A percentile compares a stretch with the other conserved stretches of the same genome.
Conservation (phyloP, 1,284 basidiomycete genomes). For the Hymenochaete sp. region DNA sequence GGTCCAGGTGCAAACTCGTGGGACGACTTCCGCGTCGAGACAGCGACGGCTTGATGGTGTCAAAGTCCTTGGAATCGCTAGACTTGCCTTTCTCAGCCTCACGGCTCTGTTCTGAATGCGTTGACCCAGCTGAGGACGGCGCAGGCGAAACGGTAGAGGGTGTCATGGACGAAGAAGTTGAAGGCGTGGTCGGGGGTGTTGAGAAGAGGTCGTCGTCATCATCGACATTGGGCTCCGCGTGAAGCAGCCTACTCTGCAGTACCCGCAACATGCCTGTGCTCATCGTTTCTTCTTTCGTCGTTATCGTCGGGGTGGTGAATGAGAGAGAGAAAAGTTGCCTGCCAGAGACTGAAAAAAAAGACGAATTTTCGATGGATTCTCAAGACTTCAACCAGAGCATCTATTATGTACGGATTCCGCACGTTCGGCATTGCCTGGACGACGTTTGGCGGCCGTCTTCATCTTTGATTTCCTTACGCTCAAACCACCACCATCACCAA, state of each 20-base stretch:
- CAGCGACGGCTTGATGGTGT: slow-evolving; percentile 31
- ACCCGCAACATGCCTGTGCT: too few species aligned
- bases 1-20: slow-evolving; percentile 38
- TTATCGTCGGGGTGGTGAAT: slow-evolving; percentile 6
- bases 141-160: slow-evolving; percentile 23
- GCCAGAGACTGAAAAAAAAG: too few species aligned
- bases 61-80: slow-evolving; percentile 19
- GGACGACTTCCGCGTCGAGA: slow-evolving; percentile 42
- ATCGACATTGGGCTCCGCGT: neutral
- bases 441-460: too few species aligned
- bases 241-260: too few species aligned
- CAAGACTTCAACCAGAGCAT: too few species aligned
- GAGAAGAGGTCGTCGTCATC: slow-evolving; percentile 45
- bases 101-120: slow-evolving; percentile 27
- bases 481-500: too few species aligned
- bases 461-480: too few species aligned
- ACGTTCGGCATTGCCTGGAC: too few species aligned
- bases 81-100: neutral
- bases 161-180: too few species aligned
- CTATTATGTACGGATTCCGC: too few species aligned
- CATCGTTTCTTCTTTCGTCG: too few species aligned
- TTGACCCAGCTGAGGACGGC: slow-evolving; percentile 24
- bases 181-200: slow-evolving; percentile 55
- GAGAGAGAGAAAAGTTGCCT: neutral
- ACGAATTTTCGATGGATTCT: too few species aligned